Evolutionary conservation across 371 early-diverging fungal species (phyloP), one percentile per base, ranked within the genome.

Genomic region (Dichotomocladium elegans): DNA sequence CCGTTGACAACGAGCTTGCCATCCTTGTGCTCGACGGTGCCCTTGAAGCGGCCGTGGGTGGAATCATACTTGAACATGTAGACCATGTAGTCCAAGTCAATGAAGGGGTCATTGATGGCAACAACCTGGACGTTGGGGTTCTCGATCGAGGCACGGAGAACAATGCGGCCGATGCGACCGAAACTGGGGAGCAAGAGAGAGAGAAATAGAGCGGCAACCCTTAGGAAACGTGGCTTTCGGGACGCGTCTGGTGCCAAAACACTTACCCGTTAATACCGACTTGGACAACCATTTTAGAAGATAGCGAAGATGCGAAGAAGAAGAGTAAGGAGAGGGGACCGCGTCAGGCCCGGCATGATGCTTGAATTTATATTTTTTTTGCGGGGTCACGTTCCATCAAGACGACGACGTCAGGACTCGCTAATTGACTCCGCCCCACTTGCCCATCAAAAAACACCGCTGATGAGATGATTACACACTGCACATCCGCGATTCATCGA

Each of bases 21-120:
- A 62, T 87, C 85, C 81, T 93, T 85, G 64, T 66, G 54, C 63
- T 77, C 70, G 51, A 94, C 86, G 21, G 75, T 73, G 49, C 90
- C 91, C 69, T 87, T 87, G 87, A 85, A 90, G 53, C 83, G 86
- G 44, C 98, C 98, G 85, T 97, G 98, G 64, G 95, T 95, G 24
- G 98, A 94, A 84, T 99, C 99, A 74, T 96, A 95, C 85, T 95
- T 94, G 67, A 95, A 70, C 74, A 96, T 77, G 86, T 99, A 98
- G 67, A 86, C 89, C 90, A 97, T 94, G 87, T 99, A 96, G 50
- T 94, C 91, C 22, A 91, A 79, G 65, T 89, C 89, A 66, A 97
- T 90, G 89, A 96, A 95, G 50, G 99, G 99, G 74, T 99, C 99
- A 83, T 99, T 99, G 84, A 99, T 84, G 53, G 95, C 88, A 42